These are phyloP conservation scores for Kuraishia ogatae DNA, from an alignment of 805 yeast genomes.

Conservation along the genomic window DNA sequence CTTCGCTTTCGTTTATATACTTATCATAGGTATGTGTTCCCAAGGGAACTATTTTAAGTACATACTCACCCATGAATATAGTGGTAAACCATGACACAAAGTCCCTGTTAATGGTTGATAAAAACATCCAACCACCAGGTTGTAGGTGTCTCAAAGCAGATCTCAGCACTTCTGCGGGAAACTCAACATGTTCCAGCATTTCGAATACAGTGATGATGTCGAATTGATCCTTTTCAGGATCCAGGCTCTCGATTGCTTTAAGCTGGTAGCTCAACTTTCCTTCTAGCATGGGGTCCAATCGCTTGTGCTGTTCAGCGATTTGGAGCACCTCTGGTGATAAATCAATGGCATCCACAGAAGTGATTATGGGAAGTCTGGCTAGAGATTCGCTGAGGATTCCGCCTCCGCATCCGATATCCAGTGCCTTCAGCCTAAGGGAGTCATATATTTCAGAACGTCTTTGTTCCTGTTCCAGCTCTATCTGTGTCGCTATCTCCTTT, in stretches of 20 bases:
- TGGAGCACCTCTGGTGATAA: conserved; percentile 73
- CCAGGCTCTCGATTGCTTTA: conserved; percentile 52
- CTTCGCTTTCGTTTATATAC: conserved; percentile 72
- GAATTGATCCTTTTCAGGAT: conserved; percentile 32
- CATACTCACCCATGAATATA: conserved; percentile 78
- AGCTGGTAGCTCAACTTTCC: conserved; percentile 52
- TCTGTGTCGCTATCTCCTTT: conserved; percentile 33
- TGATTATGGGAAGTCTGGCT: conserved; percentile 63
- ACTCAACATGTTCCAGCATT: conserved; percentile 88
- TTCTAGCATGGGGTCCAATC: conserved; percentile 53
- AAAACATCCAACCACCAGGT: conserved; percentile 76
- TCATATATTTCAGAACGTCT: conserved; percentile 29
- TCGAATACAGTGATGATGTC: conserved; percentile 90
- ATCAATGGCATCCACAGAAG: conserved; percentile 73
- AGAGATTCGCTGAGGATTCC: conserved; percentile 84
- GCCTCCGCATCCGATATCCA: conserved; percentile 99
- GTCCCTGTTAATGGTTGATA: conserved; percentile 91
- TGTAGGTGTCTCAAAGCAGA: conserved; percentile 61
- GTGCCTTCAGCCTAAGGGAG: conserved; percentile 36
- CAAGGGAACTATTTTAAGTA: conserved; percentile 73
- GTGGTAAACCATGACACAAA: conserved; percentile 86
- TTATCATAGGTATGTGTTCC: conserved; percentile 89
- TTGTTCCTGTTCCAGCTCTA: conserved; percentile 40
- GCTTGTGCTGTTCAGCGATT: conserved; percentile 67
- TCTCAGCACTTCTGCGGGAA: conserved; percentile 66